Base-by-base conservation (phyloP, 306 rosid species). In the Cicer arietinum region DNA sequence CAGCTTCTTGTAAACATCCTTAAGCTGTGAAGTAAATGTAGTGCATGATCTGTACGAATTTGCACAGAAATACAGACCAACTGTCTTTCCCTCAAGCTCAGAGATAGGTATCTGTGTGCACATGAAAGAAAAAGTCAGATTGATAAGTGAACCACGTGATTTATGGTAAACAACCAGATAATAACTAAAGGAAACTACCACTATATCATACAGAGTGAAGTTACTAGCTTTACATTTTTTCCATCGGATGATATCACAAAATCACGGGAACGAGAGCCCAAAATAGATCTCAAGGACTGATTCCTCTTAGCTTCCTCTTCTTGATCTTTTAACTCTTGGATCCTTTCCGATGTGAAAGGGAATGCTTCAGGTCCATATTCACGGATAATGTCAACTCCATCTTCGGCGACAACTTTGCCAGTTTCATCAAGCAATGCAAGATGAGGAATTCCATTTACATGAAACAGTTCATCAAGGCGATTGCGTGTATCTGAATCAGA, bases 41-140 rank as follows among this genome's bases (percentile, higher is more conserved):
- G 8, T 8, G 41, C 86, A 80, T 2, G 80, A 0, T 45, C 7
- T 37, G 79, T 64, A 79, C 3, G 85, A 51, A 37, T 9, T 67
- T 14, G 59, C 7, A 18, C 79, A 86, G 82, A 91, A 91, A 76
- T 85, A 89, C 54, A 91, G 82, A 25, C 88, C 95, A 18, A 89
- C 80, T 1, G 74, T 83, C 83, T 88, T 89, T 69, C 91, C 97
- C 76, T 89, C 90, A 56, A 92, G 89, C 75, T 88, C 84, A 82
- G 96, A 84, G 40, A 86, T 74, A 62, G 69, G 88, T 57, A 82
- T 76, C 97, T 90, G 80, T 42, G 61, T 20, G 54, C 65, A 69
- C 42, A 81, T 13, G 11, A 62, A 71, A 14, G 56, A 41, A 16
- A 54, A 73, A 74, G n/a, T 68, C 82, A 81, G 20, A 70, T 70